These are phyloP conservation scores for Quillaja saponaria DNA, from an alignment of 306 rosid genomes.

Conservation along the genomic window DNA sequence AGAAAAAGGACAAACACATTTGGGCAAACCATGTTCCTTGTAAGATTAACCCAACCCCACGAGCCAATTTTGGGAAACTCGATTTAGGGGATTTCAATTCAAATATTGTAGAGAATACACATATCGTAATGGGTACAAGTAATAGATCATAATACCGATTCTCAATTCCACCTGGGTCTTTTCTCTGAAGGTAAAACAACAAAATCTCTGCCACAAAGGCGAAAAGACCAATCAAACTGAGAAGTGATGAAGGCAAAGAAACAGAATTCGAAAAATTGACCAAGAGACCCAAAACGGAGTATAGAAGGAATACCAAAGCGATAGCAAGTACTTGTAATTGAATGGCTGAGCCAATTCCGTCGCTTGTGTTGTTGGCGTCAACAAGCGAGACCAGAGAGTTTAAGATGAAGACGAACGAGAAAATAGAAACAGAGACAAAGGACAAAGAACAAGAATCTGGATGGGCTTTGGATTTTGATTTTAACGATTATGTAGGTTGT, in stretches of 20 bases:
- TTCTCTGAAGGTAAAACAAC: conserved; percentile 69
- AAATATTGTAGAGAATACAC: conserved; percentile 53
- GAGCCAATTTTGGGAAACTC: conserved; percentile 48
- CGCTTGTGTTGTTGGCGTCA: conserved; percentile 54
- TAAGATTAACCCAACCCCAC: conserved; percentile 64
- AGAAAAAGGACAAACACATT: conserved; percentile 71
- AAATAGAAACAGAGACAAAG: conserved; percentile 28
- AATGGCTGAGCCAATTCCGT: conserved; percentile 65
- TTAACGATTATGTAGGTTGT: conserved; percentile 5
- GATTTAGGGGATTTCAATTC: conserved; percentile 47
- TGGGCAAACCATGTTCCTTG: conserved; percentile 87
- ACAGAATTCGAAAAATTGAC: conserved; percentile 23
- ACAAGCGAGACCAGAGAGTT: conserved; percentile 52
- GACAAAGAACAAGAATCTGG: conserved; percentile 31
- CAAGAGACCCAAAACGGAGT: conserved; percentile 49
- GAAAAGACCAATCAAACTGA: conserved; percentile 47
- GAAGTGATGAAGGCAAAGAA: conserved; percentile 42
- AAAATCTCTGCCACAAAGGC: conserved; percentile 76
- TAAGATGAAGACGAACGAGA: conserved; percentile 48
- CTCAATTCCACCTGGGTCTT: conserved; percentile 67
- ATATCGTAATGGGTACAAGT: conserved; percentile 59
- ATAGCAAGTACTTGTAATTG: conserved; percentile 59
- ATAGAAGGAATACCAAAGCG: conserved; percentile 55
- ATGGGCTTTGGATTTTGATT: conserved; percentile 21
- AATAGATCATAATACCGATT: conserved; percentile 75